A percentile compares a stretch with the other conserved stretches of the same genome.
phyloP scores from a whole-genome alignment of 371 early-diverging fungal species.

The Smittium culicis region DNA sequence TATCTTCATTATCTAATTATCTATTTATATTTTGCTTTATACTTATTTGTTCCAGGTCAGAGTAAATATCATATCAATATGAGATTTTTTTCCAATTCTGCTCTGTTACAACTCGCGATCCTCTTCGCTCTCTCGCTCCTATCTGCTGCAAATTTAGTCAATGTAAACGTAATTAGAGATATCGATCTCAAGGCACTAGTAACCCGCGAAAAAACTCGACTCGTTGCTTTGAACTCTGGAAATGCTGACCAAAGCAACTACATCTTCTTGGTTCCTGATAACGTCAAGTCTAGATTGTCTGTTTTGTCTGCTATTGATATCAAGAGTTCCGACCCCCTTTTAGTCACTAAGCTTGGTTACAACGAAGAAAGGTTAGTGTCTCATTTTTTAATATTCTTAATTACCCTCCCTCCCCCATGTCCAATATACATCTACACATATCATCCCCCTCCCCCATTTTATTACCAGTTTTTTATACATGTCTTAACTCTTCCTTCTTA shows the following conservation, averaged over 20 bases:
- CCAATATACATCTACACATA: not conserved
- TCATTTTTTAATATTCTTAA: too few species aligned
- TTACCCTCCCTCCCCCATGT: not conserved
- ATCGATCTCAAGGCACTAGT: conserved; percentile 1
- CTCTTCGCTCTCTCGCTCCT: not conserved
- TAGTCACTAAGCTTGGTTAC: conserved; percentile 3
- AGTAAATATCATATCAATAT: too few species aligned
- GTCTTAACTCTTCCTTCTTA: too few species aligned
- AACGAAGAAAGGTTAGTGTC: conserved; percentile 3
- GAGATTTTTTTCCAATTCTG: too few species aligned
- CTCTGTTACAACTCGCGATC: too few species aligned
- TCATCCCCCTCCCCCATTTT: not conserved
- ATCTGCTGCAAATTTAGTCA: not conserved
- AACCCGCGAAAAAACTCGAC: not conserved
- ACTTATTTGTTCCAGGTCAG: too few species aligned
- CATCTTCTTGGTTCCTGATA: conserved; percentile 2
- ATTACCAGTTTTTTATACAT: not conserved
- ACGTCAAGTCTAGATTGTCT: conserved; percentile 16
- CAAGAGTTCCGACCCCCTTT: conserved; percentile 14
- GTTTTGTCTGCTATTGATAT: conserved; percentile 22
- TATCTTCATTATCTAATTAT: too few species aligned
- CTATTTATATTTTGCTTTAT: too few species aligned
- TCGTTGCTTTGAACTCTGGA: not conserved
- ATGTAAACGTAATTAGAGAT: conserved; percentile 8
- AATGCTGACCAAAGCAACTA: not conserved